Evolutionary conservation across 2,329 filamentous ascomycete genomes (phyloP), one percentile per base, ranked within the genome.

Genomic region (Arthrobotrys musiformis): DNA sequence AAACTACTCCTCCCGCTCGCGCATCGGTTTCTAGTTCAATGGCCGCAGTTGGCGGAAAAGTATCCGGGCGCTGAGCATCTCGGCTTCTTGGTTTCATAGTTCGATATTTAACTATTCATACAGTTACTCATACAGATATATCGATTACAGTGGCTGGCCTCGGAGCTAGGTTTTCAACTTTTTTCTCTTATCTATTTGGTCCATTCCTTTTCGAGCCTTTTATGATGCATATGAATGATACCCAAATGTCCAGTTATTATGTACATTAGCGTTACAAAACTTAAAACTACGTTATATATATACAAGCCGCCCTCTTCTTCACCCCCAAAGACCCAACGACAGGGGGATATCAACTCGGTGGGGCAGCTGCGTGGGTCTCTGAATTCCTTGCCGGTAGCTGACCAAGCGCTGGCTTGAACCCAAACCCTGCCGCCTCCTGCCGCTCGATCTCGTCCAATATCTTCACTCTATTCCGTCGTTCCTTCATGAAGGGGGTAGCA

Each of bases 1-100:
- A 90, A 89, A 82, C 84, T 98, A 40, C 85, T 99, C 70, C 84
- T 91, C 26, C 79, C 78, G 6, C 50, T 81, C 13, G 79, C 79
- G 40, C 60, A 81, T 52, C 78, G 80, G 66, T 81, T 81, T 66
- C 17, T 81, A 4, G 80, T 81, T 7, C 80, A 81, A 69, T 81
- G 80, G 80, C 80, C 80, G 22, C 76, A 78, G 24, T 28, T 81
- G 54, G 74, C 70, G 52, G 69, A 79, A 26, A 79, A 61, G 50
- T 81, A 79, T 28, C 66, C 19, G 2, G 74, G 78, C 15, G 80
- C 79, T 4, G 80, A 81, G 62, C 81, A 80, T 69, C 72, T 75
- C 33, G 80, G 80, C 2, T 70, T 81, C 67, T 70, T 81, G 13
- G 79, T 81, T 69, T 81, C 67, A 64, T 77, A 46, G 40, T 44